phyloP scores from a whole-genome alignment of 495 filamentous ascomycete species.

The Aspergillus affinis region DNA sequence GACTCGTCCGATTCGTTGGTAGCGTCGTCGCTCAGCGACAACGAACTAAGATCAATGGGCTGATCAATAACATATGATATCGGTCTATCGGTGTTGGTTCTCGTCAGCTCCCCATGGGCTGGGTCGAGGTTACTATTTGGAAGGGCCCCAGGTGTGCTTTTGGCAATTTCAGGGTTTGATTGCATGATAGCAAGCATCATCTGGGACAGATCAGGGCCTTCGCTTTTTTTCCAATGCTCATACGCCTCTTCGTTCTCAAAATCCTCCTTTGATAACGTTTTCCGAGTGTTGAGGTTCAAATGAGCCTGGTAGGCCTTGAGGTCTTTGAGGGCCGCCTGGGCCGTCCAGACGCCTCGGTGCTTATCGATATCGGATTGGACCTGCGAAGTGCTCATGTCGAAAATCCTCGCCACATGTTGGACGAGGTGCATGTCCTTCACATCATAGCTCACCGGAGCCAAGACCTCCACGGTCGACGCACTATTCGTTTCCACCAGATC shows the following conservation, averaged over 20 bases:
- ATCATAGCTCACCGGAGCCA: constrained; percentile 80
- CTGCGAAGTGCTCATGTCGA: constrained; percentile 70
- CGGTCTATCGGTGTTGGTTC: constrained; percentile 49
- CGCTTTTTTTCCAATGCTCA: constrained; percentile 83
- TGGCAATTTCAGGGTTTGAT: constrained; percentile 82
- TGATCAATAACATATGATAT: constrained; percentile 73
- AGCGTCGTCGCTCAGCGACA: constrained; percentile 61
- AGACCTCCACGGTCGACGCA: constrained; percentile 66
- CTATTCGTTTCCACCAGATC: constrained; percentile 65
- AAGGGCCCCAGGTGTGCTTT: constrained; percentile 52
- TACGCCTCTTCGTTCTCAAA: constrained; percentile 92
- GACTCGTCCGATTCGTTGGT: constrained; percentile 42
- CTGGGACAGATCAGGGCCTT: constrained; percentile 78
- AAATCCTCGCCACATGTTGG: constrained; percentile 79
- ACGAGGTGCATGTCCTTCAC: constrained; percentile 97
- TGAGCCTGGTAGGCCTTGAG: constrained; percentile 90
- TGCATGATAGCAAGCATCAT: constrained; percentile 90
- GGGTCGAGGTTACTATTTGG: constrained; percentile 50
- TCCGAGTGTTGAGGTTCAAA: constrained; percentile 74
- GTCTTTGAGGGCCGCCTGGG: constrained; percentile 85
- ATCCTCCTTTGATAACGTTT: constrained; percentile 76
- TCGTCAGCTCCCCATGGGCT: constrained; percentile 58
- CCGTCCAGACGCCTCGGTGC: constrained; percentile 80
- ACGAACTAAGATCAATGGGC: constrained; percentile 70
- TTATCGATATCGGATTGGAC: constrained; percentile 84